phyloP scores from a whole-genome alignment of 805 yeast species.

The Cyberlindnera nakhonratchasimensis region DNA sequence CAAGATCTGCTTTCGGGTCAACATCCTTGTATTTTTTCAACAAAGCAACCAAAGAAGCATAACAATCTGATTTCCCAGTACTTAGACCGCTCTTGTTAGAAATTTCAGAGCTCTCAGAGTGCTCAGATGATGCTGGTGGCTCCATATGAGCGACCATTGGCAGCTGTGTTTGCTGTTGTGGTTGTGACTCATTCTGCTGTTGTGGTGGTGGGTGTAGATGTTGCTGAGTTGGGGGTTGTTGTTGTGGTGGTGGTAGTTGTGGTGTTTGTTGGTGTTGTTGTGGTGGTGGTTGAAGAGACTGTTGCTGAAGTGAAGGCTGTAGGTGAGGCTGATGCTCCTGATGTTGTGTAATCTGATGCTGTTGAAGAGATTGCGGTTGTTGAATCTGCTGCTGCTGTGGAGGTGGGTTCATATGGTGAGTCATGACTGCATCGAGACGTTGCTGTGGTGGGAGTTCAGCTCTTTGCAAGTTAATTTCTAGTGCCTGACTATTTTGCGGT shows the following conservation, averaged over 20 bases:
- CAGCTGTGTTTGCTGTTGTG: background rate
- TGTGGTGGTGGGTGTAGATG: background rate
- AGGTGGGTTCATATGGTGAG: conserved; percentile 3
- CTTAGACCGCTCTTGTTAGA: conserved; percentile 10
- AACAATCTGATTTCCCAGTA: conserved; percentile 19
- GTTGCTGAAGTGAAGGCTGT: background rate
- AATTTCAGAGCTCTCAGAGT: background rate
- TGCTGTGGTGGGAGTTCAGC: conserved; percentile 10
- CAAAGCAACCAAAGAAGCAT: conserved; percentile 14
- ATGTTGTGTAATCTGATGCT: background rate
- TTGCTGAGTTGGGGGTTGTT: background rate
- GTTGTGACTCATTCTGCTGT: conserved; percentile 1
- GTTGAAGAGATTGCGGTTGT: background rate
- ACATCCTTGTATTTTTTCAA: conserved; percentile 21
- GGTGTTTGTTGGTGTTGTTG: background rate
- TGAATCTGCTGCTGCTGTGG: background rate
- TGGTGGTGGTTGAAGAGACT: background rate
- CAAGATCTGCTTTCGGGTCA: conserved; percentile 15
- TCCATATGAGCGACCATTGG: background rate
- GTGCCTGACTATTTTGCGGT: conserved; percentile 14
- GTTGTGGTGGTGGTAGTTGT: background rate
- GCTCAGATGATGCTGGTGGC: background rate
- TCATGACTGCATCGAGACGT: conserved; percentile 1
- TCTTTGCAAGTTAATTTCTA: conserved; percentile 22
- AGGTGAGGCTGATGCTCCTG: background rate